phyloP scores from a whole-genome alignment of 495 filamentous ascomycete species.

The Thermochaetoides thermophila region DNA sequence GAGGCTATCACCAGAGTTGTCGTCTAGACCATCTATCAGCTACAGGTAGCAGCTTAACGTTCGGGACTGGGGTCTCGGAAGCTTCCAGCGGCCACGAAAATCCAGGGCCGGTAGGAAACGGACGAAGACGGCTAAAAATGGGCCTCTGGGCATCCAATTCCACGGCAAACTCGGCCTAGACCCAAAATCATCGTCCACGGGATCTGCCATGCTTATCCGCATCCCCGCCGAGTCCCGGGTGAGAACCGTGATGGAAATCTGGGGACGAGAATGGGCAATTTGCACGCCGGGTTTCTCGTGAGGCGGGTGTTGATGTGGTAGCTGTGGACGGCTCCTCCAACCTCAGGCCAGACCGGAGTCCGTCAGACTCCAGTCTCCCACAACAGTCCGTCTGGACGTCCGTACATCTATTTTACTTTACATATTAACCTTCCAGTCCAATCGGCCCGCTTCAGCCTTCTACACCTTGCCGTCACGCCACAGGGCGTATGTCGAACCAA shows the following conservation, averaged over 20 bases:
- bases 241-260: neutral
- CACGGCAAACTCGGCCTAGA: constrained; percentile 10
- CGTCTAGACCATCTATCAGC: too few species aligned
- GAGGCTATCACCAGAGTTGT: too few species aligned
- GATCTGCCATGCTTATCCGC: constrained; percentile 2
- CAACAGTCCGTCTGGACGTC: too few species aligned
- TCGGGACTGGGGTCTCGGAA: constrained; percentile 2
- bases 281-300: too few species aligned
- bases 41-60: constrained; percentile 6
- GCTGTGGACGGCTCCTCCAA: neutral
- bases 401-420: too few species aligned
- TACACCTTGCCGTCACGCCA: neutral
- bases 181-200: neutral
- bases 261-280: neutral
- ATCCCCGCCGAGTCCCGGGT: constrained; percentile 4
- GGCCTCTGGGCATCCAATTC: too few species aligned
- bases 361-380: too few species aligned
- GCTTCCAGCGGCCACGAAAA: constrained; percentile 6
- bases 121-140: constrained; percentile 8
- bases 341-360: neutral
- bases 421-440: too few species aligned
- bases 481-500: constrained; percentile 1
- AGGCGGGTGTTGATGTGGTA: neutral
- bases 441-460: neutral
- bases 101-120: constrained; percentile 8